phyloP scores from a whole-genome alignment of 78 protist species.

The Mantamonas sphyraenae region DNA sequence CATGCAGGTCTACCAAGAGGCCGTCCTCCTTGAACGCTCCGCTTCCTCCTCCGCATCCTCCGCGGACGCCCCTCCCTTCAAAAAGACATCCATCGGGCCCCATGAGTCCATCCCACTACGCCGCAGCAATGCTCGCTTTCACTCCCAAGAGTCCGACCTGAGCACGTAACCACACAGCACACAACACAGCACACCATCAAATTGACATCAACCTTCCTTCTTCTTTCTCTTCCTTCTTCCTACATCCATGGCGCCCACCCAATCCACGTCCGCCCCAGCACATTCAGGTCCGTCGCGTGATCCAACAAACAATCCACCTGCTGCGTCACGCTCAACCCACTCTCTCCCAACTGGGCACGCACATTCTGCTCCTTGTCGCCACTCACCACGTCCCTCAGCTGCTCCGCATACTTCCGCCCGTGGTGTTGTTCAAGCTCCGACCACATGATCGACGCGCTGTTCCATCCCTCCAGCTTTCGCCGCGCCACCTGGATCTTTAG shows the following conservation, averaged over 20 bases:
- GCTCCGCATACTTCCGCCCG: not conserved
- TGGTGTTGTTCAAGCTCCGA: conserved; percentile 25
- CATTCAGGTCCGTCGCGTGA: conserved; percentile 78
- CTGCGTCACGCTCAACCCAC: conserved; percentile 9
- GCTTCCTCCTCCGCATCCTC: too few species aligned
- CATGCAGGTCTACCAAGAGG: too few species aligned
- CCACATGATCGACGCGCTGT: conserved; percentile 38
- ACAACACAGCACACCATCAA: too few species aligned
- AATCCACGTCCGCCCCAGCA: conserved; percentile 68
- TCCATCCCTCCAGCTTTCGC: conserved; percentile 29
- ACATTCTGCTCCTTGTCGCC: conserved; percentile 33
- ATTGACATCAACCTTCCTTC: too few species aligned
- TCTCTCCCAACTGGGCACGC: conserved; percentile 5
- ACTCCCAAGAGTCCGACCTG: too few species aligned
- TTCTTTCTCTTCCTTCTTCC: not conserved
- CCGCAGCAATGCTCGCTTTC: too few species aligned
- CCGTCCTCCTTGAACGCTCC: too few species aligned
- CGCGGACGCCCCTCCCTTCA: too few species aligned
- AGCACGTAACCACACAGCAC: too few species aligned
- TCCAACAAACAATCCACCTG: conserved; percentile 85
- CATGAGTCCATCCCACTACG: too few species aligned
- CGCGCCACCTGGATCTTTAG: conserved; percentile 50
- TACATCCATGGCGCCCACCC: conserved; percentile 80
- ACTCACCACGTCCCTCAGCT: not conserved
- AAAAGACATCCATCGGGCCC: too few species aligned